Evolutionary conservation across 2,329 filamentous ascomycete species (phyloP), one percentile per base, ranked within the genome.

Genomic region (Monilinia fructicola): DNA sequence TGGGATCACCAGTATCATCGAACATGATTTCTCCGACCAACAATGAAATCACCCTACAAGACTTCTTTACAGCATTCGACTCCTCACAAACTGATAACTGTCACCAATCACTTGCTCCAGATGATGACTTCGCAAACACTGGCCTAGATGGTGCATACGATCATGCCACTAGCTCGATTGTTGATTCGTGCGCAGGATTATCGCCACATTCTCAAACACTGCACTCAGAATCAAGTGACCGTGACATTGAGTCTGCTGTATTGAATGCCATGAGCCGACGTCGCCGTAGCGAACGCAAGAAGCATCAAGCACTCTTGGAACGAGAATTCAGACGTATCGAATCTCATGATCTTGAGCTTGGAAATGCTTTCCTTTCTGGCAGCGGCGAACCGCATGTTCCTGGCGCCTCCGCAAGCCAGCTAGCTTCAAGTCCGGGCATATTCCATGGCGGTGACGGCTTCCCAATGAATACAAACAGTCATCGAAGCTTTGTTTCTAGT

Each of bases 61-160:
- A 42, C 28, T 26, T 38, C 21, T 23, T 44, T 38, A 18, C 55
- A 7, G 4, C 56, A 38, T 60, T 60, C 42, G n/a, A 28, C 28
- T 18, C 50, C 56, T 50, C 56, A 14, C 44, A 42, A 18, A 60
- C 28, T 18, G 42, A 60, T 60, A 38, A 28, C 31, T 38, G 42
- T 60, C 46, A 60, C 56, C 56, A 60, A 50, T 18, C 44, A 60
- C 56, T 48, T 23, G 56, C 21, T 23, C 31, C 42, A 48, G 56
- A 59, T 31, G 10, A 23, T 2, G 28, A 42, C 42, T n/a, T 59
- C 7, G 55, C 28, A 16, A 59, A 31, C 21, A 35, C 18, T 3
- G 56, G 56, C 3, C 42, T 21, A 23, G 56, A 59, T 35, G 28
- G 44, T 46, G 42, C 42, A 35, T 23, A 44, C 40, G 23, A 58